Base-by-base conservation (phyloP, 164 flowering plant species). In the Dillenia suffruticosa region DNA sequence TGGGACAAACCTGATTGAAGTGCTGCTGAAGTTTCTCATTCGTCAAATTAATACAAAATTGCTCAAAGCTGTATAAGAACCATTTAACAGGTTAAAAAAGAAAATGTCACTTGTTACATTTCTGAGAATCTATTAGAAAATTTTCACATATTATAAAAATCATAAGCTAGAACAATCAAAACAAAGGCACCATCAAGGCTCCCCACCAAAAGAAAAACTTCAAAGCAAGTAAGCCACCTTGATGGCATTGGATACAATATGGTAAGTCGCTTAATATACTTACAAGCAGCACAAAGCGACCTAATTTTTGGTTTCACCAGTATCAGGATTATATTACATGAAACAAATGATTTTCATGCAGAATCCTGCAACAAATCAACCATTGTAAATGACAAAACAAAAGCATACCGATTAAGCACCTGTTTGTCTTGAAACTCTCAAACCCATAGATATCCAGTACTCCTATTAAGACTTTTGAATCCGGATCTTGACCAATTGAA, bases 361-460 rank as follows among this genome's bases (percentile, higher is more conserved):
- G 49, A 43, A 70, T 48, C 24, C 54, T 61, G 66, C 68, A 63
- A 65, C 56, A 67, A 65, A 66, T 47, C 63, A 60, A 63, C 67
- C 72, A 59, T 62, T 56, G 45, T 53, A 76, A 80, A 69, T 68
- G 10, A 79, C 58, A 74, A 73, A 77, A 78, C 65, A 78, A 84
- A 79, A 78, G 95, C 90, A 68, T 90, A 85, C 93, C 93, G 59
- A 79, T 71, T 76, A 90, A 87, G 92, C 95, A 95, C 98, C 99
- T 95, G 98, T 95, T 95, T 83, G 97, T 92, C 91, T 95, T 92
- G 86, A 95, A 95, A 79, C 99, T 95, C 81, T 95, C 99, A 68
- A 95, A 95, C 69, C 99, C 99, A 75, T 95, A 95, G 19, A 95
- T 95, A 79, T 95, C 99, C 73, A 95, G 86, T 71, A 95, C 98